Evolutionary conservation across 2,329 filamentous ascomycete genomes (phyloP).

Genomic region (Fonsecaea multimorphosa): DNA sequence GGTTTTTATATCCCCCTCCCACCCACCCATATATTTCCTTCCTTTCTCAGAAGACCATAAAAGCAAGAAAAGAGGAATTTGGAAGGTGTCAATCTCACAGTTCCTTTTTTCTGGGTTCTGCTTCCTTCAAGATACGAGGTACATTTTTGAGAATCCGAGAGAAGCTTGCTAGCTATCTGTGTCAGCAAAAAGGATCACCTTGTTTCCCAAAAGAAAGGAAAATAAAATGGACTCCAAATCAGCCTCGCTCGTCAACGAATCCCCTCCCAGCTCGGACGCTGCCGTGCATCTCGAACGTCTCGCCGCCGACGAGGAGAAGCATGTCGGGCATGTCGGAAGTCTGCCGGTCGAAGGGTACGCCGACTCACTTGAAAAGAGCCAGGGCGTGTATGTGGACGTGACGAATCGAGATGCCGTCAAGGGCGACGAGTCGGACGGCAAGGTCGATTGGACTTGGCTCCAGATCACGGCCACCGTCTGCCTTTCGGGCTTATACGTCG

Average conservation of each 20-base stretch:
- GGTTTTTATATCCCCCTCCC: neutral
- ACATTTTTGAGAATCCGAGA: neutral
- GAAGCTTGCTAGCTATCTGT: too few relatives aligned
- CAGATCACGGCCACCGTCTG: conserved; percentile 8
- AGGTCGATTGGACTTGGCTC: conserved; percentile 7
- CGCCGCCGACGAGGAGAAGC: conserved; percentile 1
- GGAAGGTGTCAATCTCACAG: too few relatives aligned
- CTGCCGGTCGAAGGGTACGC: neutral
- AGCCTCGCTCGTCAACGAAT: neutral
- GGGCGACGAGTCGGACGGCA: conserved; percentile 11
- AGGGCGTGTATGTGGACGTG: neutral
- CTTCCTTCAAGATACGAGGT: neutral
- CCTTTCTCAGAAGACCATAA: neutral
- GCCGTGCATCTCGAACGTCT: conserved; percentile 1
- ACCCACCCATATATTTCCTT: neutral
- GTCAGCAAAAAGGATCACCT: neutral
- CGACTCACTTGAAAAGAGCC: conserved; percentile 3
- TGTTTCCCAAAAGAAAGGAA: too few relatives aligned
- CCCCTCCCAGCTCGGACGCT: neutral
- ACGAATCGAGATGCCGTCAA: conserved; percentile 6
- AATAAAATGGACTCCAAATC: neutral
- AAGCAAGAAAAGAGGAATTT: neutral
- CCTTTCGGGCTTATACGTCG: conserved; percentile 13
- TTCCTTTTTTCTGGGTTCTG: neutral
- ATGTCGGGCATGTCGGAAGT: neutral